Percentiles rank a stretch among this genome's conserved stretches.
phyloP scores from a whole-genome alignment of 176 grass and related monocot genomes.

The Juncus effusus region DNA sequence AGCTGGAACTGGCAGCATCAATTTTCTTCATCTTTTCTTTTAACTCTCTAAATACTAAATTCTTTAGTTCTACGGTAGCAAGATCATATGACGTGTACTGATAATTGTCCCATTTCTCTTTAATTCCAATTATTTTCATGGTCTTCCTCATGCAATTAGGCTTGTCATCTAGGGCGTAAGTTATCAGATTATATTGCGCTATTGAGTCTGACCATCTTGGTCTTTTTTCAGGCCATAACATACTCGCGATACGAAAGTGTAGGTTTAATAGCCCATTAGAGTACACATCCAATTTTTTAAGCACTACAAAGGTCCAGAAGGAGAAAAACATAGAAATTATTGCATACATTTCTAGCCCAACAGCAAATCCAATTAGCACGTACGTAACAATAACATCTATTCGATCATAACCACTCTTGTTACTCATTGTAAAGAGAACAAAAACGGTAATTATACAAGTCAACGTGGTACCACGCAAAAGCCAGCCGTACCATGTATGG shows the following conservation, averaged over 20 bases:
- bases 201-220: slow-evolving; percentile 40
- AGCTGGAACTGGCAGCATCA: slow-evolving; percentile 26
- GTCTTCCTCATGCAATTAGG: slow-evolving; percentile 22
- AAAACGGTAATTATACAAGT: slow-evolving; percentile 13
- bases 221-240: slow-evolving; percentile 29
- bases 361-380: too few relatives aligned
- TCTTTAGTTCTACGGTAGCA: slow-evolving; percentile 31
- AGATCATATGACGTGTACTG: slow-evolving; percentile 26
- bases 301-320: slow-evolving; percentile 33
- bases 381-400: slow-evolving; percentile 33
- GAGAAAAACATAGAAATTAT: slow-evolving; percentile 39
- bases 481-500: slow-evolving; percentile 37
- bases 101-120: slow-evolving; percentile 34
- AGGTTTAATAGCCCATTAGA: too few relatives aligned
- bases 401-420: slow-evolving; percentile 2
- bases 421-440: slow-evolving; percentile 25
- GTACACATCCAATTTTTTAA: slow-evolving; percentile 17
- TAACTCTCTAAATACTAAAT: slow-evolving; percentile 36
- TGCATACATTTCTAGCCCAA: slow-evolving; percentile 36
- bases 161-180: slow-evolving; percentile 34
- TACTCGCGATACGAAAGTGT: slow-evolving; percentile 10
- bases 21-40: slow-evolving; percentile 38
- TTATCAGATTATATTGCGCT: slow-evolving; percentile 38
- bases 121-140: slow-evolving; percentile 24
- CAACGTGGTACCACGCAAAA: slow-evolving; percentile 29